A percentile compares a stretch with the other conserved stretches of the same genome.
Evolutionary conservation across 805 yeast species (phyloP).

Genomic region (Candida germanica): DNA sequence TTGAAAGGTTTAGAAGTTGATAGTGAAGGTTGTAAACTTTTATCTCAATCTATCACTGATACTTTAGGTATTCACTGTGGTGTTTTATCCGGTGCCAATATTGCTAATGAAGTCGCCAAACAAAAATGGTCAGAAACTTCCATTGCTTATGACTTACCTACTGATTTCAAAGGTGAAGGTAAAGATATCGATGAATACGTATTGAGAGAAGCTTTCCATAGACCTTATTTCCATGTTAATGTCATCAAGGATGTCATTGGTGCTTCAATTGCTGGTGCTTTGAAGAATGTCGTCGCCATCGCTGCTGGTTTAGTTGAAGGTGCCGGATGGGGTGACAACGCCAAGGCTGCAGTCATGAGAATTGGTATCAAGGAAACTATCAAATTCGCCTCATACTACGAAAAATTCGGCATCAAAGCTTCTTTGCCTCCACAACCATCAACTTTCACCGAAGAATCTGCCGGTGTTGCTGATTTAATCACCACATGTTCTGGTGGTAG

Average conservation of each 20-base stretch:
- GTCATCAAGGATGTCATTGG: constrained; percentile 94
- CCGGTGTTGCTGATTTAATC: constrained; percentile 97
- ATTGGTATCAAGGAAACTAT: constrained; percentile 90
- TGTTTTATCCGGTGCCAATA: constrained; percentile 94
- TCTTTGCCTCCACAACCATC: constrained; percentile 61
- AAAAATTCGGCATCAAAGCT: constrained; percentile 54
- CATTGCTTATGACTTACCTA: constrained; percentile 80
- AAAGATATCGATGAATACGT: constrained; percentile 68
- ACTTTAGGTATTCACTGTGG: constrained; percentile 88
- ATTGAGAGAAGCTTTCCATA: constrained; percentile 84
- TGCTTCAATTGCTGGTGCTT: constrained; percentile 93
- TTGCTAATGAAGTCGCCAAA: constrained; percentile 95
- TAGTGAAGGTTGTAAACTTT: constrained; percentile 77
- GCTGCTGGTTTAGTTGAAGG: constrained; percentile 98
- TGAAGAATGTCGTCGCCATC: constrained; percentile 92
- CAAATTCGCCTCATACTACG: constrained; percentile 60
- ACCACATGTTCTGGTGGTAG: constrained; percentile 98
- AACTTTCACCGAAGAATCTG: constrained; percentile 90
- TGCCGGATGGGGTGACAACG: constrained; percentile 98
- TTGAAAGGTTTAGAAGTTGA: constrained; percentile 92
- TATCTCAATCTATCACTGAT: constrained; percentile 76
- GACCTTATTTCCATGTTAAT: constrained; percentile 96
- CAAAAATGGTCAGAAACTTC: constrained; percentile 98
- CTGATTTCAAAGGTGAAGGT: constrained; percentile 64
- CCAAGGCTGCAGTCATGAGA: constrained; percentile 96